These are phyloP conservation scores for Phlegmacium glaucopus DNA, from an alignment of 768 basidiomycete genomes.

Conservation along the genomic window DNA sequence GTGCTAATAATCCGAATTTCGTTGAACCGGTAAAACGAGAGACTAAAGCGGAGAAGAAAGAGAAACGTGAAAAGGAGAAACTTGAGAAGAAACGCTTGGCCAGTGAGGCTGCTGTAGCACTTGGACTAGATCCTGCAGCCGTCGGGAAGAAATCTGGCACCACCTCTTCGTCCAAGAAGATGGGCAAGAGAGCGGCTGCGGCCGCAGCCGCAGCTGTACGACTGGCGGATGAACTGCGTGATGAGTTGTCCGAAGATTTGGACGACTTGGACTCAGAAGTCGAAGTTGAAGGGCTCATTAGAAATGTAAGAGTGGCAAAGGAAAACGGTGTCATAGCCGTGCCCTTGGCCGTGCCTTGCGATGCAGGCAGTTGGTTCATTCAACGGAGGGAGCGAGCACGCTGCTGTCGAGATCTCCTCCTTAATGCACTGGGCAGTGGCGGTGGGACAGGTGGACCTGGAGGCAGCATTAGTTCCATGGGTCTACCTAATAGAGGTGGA, in stretches of 20 bases:
- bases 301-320: constrained; percentile 53
- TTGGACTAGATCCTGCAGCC: constrained; percentile 46
- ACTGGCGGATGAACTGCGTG: constrained; percentile 47
- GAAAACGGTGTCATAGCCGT: constrained; percentile 57
- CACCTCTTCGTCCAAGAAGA: constrained; percentile 48
- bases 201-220: constrained; percentile 49
- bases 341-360: constrained; percentile 70
- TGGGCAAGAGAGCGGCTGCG: constrained; percentile 54
- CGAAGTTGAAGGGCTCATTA: constrained; percentile 74
- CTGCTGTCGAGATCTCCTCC: constrained; percentile 55
- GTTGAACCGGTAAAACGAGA: constrained; percentile 85
- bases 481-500: constrained; percentile 28
- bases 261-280: constrained; percentile 83
- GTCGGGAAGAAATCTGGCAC: constrained; percentile 41
- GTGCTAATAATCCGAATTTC: constrained; percentile 82
- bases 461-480: constrained; percentile 25
- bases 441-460: constrained; percentile 30
- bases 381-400: constrained; percentile 65
- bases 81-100: constrained; percentile 77
- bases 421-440: constrained; percentile 47
- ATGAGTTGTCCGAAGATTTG: constrained; percentile 64
- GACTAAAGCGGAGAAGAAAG: constrained; percentile 85
- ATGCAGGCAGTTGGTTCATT: constrained; percentile 80
- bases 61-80: constrained; percentile 77
- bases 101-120: constrained; percentile 64